Conservation (phyloP, 345 rosid species). For the Litchi chinensis region DNA sequence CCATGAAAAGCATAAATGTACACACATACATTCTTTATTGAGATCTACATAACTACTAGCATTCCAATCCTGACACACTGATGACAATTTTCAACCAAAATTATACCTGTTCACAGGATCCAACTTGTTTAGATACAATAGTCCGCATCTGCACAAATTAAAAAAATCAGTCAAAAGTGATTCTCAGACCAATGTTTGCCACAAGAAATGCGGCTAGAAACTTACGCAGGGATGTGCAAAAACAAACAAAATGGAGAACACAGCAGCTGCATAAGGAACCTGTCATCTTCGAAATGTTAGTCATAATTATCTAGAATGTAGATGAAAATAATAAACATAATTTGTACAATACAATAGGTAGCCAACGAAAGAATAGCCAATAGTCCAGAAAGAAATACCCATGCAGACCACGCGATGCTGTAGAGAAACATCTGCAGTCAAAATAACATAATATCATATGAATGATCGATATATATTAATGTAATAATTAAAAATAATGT, state of each 20-base stretch:
- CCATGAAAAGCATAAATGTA: not conserved
- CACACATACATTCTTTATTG: not conserved
- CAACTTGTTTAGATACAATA: conserved; percentile 88
- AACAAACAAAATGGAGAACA: conserved; percentile 57
- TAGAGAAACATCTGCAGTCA: conserved; percentile 74
- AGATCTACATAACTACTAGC: not conserved
- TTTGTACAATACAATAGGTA: not conserved
- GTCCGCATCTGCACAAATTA: conserved; percentile 62
- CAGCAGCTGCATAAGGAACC: conserved; percentile 86
- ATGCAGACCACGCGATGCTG: conserved; percentile 79
- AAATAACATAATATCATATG: conserved; percentile 10
- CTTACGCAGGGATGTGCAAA: conserved; percentile 83
- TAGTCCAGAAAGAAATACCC: conserved; percentile 50
- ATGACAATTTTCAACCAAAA: not conserved
- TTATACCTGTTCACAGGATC: conserved; percentile 75
- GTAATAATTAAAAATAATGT: not conserved
- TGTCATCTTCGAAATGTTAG: conserved; percentile 33
- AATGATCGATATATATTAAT: not conserved
- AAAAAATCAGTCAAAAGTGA: not conserved
- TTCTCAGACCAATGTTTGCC: not conserved
- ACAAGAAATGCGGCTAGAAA: conserved; percentile 16
- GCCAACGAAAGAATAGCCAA: not conserved
- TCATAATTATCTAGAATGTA: not conserved
- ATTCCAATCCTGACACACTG: not conserved
- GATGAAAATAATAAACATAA: not conserved